Percentiles rank a stretch among this genome's conserved stretches.
Evolutionary conservation across 2,329 filamentous ascomycete species (phyloP).

Genomic region (Magnaporthiopsis poae): DNA sequence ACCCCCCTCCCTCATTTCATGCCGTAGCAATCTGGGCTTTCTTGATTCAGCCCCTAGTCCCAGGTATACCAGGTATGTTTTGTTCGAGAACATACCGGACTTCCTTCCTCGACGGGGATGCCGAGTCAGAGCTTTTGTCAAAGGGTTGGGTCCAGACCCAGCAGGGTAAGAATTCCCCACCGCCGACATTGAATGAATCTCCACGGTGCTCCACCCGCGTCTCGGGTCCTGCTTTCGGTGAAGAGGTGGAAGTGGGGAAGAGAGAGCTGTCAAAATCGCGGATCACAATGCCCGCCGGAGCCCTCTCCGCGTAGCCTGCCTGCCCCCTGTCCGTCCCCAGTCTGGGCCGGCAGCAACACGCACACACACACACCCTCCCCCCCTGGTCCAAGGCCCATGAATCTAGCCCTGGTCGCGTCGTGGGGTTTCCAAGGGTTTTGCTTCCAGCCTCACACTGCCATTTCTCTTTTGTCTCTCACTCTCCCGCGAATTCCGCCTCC

Average conservation of each 20-base stretch:
- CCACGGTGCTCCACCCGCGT: neutral
- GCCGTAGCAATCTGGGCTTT: neutral
- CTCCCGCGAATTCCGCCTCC: neutral
- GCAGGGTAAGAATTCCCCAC: neutral
- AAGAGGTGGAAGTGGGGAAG: neutral
- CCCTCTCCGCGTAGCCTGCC: no score
- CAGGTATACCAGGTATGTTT: neutral
- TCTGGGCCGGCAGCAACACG: neutral
- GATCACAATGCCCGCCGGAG: neutral
- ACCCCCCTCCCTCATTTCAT: neutral
- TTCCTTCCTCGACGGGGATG: neutral
- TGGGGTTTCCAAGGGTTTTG: neutral
- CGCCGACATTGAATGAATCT: neutral
- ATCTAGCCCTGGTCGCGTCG: neutral
- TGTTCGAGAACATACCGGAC: neutral
- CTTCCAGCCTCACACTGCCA: neutral
- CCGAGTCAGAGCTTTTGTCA: neutral
- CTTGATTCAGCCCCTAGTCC: neutral
- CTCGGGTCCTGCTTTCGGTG: neutral
- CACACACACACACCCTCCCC: neutral
- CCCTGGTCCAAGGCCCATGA: neutral
- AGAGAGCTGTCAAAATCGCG: neutral
- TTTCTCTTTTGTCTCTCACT: neutral
- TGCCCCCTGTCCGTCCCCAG: neutral
- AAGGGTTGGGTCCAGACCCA: neutral